These are phyloP conservation scores for Chlamydomonas sp. DNA, from an alignment of 139 green algal species.

Conservation along the genomic window DNA sequence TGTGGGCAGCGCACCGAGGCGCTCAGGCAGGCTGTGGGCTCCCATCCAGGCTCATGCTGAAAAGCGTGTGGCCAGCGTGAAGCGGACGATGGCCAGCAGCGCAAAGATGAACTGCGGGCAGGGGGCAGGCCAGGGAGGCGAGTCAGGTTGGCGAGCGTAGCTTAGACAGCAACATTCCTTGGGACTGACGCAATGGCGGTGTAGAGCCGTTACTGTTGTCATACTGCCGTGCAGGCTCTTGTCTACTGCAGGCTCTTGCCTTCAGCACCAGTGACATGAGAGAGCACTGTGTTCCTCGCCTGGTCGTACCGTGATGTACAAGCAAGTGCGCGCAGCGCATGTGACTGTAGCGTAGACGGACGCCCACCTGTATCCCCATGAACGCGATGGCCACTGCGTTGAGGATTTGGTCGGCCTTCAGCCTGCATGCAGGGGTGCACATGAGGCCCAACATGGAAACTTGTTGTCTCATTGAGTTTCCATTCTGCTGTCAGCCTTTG, in stretches of 20 bases:
- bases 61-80: conserved; percentile 50
- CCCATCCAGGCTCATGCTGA: conserved; percentile 15
- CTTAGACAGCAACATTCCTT: too few species aligned
- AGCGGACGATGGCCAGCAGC: conserved; percentile 35
- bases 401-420: conserved; percentile 62
- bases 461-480: neutral
- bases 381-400: conserved; percentile 56
- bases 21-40: too few species aligned
- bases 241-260: too few species aligned
- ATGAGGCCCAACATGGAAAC: neutral
- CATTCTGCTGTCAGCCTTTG: too few species aligned
- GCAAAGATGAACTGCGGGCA: conserved; percentile 37
- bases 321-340: too few species aligned
- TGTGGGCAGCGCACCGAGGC: too few species aligned
- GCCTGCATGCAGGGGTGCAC: conserved; percentile 23
- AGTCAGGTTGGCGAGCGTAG: too few species aligned
- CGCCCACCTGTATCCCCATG: conserved; percentile 51
- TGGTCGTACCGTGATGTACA: too few species aligned
- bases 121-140: neutral
- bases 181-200: too few species aligned
- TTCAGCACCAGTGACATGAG: too few species aligned
- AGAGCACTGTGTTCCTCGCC: too few species aligned
- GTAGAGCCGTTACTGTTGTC: neutral
- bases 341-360: too few species aligned
- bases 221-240: neutral